These are phyloP conservation scores for Reticulomyxa filosa DNA, from an alignment of 78 protist genomes.

Conservation along the genomic window DNA sequence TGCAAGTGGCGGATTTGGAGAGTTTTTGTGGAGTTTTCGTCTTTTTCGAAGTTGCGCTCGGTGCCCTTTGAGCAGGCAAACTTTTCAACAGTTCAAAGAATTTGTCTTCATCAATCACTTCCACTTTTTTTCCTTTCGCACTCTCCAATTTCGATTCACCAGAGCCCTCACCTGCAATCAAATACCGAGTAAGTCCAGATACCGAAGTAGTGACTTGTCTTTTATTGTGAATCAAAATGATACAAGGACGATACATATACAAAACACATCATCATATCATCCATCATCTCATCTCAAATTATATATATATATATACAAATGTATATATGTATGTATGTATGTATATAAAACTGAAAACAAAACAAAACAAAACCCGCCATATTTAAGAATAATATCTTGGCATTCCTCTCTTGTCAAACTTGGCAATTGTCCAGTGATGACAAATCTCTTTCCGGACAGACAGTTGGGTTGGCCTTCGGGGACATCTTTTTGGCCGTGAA, in stretches of 20 bases:
- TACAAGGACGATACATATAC: too few species aligned
- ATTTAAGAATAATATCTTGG: not conserved
- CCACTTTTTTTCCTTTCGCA: not conserved
- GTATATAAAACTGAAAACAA: too few species aligned
- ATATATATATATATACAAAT: too few species aligned
- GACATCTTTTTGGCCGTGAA: not conserved
- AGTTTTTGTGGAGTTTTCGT: too few species aligned
- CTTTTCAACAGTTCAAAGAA: not conserved
- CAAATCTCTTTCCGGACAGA: not conserved
- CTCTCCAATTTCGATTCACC: not conserved
- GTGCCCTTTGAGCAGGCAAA: not conserved
- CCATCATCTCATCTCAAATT: too few species aligned
- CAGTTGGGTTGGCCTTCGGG: conserved; percentile 10
- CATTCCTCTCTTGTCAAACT: not conserved
- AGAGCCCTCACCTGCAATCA: not conserved
- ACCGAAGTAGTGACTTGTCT: not conserved
- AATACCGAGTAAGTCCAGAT: not conserved
- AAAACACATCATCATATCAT: too few species aligned
- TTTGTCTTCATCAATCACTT: not conserved
- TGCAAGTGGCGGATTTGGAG: too few species aligned
- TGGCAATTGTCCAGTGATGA: not conserved
- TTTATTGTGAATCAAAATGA: too few species aligned
- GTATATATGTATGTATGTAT: too few species aligned
- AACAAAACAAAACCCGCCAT: not conserved
- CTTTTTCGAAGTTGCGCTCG: too few species aligned